Percentiles rank a stretch among this genome's conserved stretches.
Evolutionary conservation across 148 eudicot genomes (phyloP).

Genomic region (Diospyros lotus): DNA sequence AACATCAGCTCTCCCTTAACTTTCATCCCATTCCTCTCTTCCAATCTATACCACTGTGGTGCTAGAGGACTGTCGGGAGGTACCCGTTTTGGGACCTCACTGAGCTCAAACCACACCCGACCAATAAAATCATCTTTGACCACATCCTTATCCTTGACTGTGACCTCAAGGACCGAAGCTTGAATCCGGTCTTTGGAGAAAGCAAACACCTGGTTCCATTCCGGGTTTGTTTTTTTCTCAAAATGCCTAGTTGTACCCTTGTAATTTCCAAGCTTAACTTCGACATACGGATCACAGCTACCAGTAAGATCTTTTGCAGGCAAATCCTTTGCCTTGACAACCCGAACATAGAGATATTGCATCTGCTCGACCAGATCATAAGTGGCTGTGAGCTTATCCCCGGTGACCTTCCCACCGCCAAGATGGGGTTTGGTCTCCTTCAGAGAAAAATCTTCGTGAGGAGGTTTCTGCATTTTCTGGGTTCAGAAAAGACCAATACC

Average conservation of each 20-base stretch:
- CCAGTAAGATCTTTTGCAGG: conserved; percentile 73
- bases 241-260: conserved; percentile 69
- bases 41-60: conserved; percentile 80
- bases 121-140: conserved; percentile 85
- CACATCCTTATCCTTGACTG: conserved; percentile 70
- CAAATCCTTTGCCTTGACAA: conserved; percentile 77
- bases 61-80: conserved; percentile 95
- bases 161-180: conserved; percentile 55
- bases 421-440: conserved; percentile 80
- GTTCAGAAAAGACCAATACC: neutral
- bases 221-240: conserved; percentile 55
- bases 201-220: conserved; percentile 84
- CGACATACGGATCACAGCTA: conserved; percentile 84
- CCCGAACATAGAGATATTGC: conserved; percentile 76
- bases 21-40: conserved; percentile 56
- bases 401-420: conserved; percentile 71
- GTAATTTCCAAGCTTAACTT: conserved; percentile 79
- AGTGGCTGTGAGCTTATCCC: conserved; percentile 47
- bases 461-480: conserved; percentile 42
- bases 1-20: conserved; percentile 70
- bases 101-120: conserved; percentile 45
- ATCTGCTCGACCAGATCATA: conserved; percentile 84
- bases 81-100: conserved; percentile 62
- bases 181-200: conserved; percentile 71
- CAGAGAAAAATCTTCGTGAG: conserved; percentile 54